Percentiles rank a stretch among this genome's conserved stretches.
Evolutionary conservation across 2,329 filamentous ascomycete species (phyloP).

Genomic region (Gaeumannomyces tritici): DNA sequence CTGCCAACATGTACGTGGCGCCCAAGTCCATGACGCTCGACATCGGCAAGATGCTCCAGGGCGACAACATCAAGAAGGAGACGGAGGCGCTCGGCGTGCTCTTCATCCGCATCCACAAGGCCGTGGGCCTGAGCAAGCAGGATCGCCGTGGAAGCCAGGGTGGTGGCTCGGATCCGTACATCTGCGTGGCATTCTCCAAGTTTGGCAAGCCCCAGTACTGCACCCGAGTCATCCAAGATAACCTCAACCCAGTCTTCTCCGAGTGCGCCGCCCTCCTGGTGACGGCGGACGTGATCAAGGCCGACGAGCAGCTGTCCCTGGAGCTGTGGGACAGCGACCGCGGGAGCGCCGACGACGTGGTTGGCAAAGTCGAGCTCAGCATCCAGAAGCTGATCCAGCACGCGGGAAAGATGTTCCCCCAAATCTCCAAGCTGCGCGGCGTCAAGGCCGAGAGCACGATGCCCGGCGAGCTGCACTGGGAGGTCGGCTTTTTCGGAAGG

Average conservation of each 20-base stretch:
- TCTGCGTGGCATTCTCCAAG: conserved; percentile 90
- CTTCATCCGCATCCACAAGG: conserved; percentile 86
- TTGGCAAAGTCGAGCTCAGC: conserved; percentile 82
- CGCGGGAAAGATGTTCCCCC: conserved; percentile 85
- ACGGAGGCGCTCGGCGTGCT: conserved; percentile 79
- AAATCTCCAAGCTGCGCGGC: conserved; percentile 73
- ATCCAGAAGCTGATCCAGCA: conserved; percentile 94
- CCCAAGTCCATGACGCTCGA: conserved; percentile 92
- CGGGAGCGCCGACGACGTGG: conserved; percentile 85
- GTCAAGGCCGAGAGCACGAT: conserved; percentile 78
- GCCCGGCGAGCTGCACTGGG: conserved; percentile 92
- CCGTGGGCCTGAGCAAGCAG: conserved; percentile 81
- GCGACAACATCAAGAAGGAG: conserved; percentile 87
- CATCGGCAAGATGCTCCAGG: conserved; percentile 79
- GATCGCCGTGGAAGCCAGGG: conserved; percentile 72
- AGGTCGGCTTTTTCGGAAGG: conserved; percentile 91
- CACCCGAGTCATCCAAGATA: conserved; percentile 89
- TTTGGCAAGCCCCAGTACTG: conserved; percentile 98
- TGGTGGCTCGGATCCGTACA: conserved; percentile 90
- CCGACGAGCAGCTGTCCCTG: conserved; percentile 83
- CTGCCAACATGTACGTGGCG: conserved; percentile 83
- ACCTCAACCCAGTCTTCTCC: conserved; percentile 87
- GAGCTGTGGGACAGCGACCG: conserved; percentile 96
- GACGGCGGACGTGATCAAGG: conserved; percentile 83
- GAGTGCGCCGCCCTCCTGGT: conserved; percentile 81